These are phyloP conservation scores for Diaporthe sp. DNA, from an alignment of 2,329 filamentous ascomycete genomes.

Conservation along the genomic window DNA sequence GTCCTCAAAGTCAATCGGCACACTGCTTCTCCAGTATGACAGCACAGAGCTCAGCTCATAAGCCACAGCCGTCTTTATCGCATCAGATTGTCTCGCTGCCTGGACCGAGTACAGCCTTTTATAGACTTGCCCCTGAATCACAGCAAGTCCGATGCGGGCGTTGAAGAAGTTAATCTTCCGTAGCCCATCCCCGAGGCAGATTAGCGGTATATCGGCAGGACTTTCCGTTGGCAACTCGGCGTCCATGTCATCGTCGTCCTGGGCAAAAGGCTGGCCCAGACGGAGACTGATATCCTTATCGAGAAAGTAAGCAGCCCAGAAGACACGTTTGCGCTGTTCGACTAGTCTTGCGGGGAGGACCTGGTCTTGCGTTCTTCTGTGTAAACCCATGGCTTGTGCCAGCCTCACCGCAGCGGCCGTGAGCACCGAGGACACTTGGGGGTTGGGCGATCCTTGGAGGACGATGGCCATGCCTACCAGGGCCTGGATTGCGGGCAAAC, in stretches of 20 bases:
- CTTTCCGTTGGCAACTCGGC: conserved; percentile 44
- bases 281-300: conserved; percentile 57
- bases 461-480: conserved; percentile 47
- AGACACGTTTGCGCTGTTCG: conserved; percentile 53
- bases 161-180: conserved; percentile 24
- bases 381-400: conserved; percentile 46
- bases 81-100: background rate
- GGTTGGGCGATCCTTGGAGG: conserved; percentile 46
- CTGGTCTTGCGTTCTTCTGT: conserved; percentile 41
- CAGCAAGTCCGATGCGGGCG: conserved; percentile 25
- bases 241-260: conserved; percentile 55
- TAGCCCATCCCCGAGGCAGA: background rate
- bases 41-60: conserved; percentile 11
- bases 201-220: conserved; percentile 36
- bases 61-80: background rate
- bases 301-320: conserved; percentile 57
- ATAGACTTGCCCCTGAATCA: conserved; percentile 47
- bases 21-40: conserved; percentile 1
- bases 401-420: conserved; percentile 45
- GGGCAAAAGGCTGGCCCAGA: conserved; percentile 54
- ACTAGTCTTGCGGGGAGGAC: conserved; percentile 29
- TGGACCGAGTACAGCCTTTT: conserved; percentile 44
- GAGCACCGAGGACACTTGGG: conserved; percentile 42
- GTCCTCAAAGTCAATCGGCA: conserved; percentile 2
- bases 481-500: conserved; percentile 44